phyloP scores from a whole-genome alignment of 257 asterid species.

The Rauvolfia tetraphylla region DNA sequence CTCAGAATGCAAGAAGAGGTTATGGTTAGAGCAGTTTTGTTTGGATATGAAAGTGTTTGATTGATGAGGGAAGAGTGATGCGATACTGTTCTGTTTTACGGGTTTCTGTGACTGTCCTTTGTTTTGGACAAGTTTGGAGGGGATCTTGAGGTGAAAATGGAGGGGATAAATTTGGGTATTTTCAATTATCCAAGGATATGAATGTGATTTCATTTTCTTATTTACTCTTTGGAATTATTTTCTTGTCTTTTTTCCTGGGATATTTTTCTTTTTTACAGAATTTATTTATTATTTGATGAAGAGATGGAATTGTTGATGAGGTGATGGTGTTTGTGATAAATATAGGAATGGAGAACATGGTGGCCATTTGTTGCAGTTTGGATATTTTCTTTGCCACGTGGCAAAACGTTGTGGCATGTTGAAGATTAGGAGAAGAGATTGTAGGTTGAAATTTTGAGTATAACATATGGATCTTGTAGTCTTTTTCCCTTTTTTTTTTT shows the following conservation, averaged over 20 bases:
- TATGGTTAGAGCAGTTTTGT: conserved; percentile 29
- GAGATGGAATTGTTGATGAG: conserved; percentile 30
- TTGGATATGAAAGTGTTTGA: conserved; percentile 25
- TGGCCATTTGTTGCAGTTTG: conserved; percentile 35
- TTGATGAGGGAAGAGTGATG: conserved; percentile 22
- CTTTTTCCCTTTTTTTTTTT: too few relatives aligned
- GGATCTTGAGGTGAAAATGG: conserved; percentile 22
- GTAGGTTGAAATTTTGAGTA: conserved; percentile 13
- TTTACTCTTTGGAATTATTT: not conserved
- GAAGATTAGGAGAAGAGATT: conserved; percentile 23
- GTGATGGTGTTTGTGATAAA: conserved; percentile 40
- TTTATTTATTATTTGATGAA: not conserved
- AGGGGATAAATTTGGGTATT: conserved; percentile 16
- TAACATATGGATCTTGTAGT: not conserved
- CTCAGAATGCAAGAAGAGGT: conserved; percentile 33
- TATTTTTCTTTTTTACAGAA: not conserved
- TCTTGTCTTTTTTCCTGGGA: not conserved
- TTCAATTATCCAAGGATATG: not conserved
- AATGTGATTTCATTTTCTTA: not conserved
- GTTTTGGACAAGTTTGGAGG: conserved; percentile 25
- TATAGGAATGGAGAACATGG: conserved; percentile 48
- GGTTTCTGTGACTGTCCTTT: conserved; percentile 20
- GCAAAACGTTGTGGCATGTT: conserved; percentile 26
- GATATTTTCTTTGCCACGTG: conserved; percentile 42
- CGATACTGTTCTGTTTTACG: conserved; percentile 15